Evolutionary conservation across 495 filamentous ascomycete genomes (phyloP).

Genomic region (Xylaria longipes): DNA sequence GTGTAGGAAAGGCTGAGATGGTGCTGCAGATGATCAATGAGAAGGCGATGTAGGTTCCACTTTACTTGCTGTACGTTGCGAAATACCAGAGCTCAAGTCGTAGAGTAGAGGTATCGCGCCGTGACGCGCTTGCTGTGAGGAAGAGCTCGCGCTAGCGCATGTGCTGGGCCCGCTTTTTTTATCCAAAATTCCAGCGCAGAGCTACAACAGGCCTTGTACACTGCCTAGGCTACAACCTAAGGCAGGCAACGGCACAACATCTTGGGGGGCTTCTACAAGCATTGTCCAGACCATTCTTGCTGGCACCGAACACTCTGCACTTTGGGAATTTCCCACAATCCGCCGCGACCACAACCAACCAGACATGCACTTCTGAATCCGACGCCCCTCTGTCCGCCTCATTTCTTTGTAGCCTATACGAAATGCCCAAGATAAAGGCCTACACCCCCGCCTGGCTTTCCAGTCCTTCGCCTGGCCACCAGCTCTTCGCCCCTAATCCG

Average conservation of each 20-base stretch:
- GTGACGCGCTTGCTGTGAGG: constrained; percentile 9
- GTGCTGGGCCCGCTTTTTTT: constrained; percentile 4
- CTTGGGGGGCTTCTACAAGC: constrained; percentile 4
- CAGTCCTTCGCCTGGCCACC: constrained; percentile 72
- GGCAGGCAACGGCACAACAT: background rate
- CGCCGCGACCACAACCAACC: constrained; percentile 3
- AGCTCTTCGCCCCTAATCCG: constrained; percentile 64
- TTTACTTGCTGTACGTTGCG: constrained; percentile 15
- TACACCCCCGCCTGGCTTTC: constrained; percentile 86
- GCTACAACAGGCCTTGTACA: background rate
- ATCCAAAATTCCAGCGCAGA: constrained; percentile 13
- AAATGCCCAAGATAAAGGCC: constrained; percentile 80
- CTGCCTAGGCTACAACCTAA: background rate
- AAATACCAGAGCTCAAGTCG: background rate
- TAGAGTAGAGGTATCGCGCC: constrained; percentile 3
- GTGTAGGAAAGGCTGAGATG: constrained; percentile 7
- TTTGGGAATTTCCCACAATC: constrained; percentile 11
- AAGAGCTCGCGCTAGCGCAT: constrained; percentile 16
- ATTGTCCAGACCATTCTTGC: background rate
- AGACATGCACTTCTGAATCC: constrained; percentile 18
- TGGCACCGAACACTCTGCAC: background rate
- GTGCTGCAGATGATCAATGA: background rate
- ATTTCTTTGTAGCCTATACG: constrained; percentile 26
- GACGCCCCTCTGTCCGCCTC: constrained; percentile 17
- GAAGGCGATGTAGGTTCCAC: constrained; percentile 8